Conservation (phyloP, 2,329 filamentous ascomycete genomes). For the Alternaria sp. region DNA sequence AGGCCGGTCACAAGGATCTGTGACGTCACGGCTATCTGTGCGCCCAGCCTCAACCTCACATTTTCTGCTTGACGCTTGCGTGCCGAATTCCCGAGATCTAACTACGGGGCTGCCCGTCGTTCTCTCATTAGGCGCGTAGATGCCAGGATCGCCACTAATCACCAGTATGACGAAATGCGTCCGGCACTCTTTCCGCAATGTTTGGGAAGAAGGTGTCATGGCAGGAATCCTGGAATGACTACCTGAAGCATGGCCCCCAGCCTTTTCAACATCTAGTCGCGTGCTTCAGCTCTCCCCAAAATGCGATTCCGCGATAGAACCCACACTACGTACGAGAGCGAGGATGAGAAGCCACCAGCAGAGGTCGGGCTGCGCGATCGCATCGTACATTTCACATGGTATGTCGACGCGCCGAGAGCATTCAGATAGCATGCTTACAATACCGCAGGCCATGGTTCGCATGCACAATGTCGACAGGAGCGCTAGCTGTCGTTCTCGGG, state of each 20-base stretch:
- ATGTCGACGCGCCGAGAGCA: neutral
- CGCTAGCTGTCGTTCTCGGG: slow-evolving; percentile 68
- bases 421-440: neutral
- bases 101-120: neutral
- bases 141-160: neutral
- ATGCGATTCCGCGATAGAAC: slow-evolving; percentile 32
- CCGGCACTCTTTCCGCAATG: neutral
- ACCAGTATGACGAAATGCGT: slow-evolving; percentile 10
- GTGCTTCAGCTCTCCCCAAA: neutral
- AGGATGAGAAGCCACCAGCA: slow-evolving; percentile 22
- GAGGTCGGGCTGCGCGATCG: slow-evolving; percentile 30
- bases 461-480: slow-evolving; percentile 76
- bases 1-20: neutral
- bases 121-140: slow-evolving; percentile 2
- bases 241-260: neutral
- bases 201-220: neutral
- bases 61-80: neutral
- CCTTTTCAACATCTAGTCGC: neutral
- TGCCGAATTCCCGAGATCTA: slow-evolving; percentile 8
- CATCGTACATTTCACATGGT: slow-evolving; percentile 37
- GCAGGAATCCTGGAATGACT: slow-evolving; percentile 1
- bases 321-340: slow-evolving; percentile 14
- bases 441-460: slow-evolving; percentile 63
- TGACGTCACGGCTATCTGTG: slow-evolving; percentile 4
- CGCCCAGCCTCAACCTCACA: neutral